Evolutionary conservation across 768 basidiomycete genomes (phyloP).

Genomic region (Lepiota venenata): DNA sequence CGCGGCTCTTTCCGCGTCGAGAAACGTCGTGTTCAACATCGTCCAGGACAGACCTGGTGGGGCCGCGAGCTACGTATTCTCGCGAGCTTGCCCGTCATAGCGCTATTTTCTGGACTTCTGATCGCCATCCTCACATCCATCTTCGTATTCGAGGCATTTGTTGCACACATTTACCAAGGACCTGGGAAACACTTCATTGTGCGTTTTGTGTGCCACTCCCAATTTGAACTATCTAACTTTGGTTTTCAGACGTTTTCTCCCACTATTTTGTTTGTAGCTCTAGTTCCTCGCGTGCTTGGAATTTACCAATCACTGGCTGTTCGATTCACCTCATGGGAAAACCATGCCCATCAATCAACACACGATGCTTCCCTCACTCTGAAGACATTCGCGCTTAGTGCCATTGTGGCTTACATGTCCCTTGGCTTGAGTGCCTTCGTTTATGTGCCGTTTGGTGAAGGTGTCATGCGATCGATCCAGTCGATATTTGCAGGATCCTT

Average conservation of each 20-base stretch:
- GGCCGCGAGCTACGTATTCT: slow-evolving; percentile 64
- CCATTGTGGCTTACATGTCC: slow-evolving; percentile 88
- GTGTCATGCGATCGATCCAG: slow-evolving; percentile 64
- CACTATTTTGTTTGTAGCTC: slow-evolving; percentile 74
- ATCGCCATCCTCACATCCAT: slow-evolving; percentile 73
- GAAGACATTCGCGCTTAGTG: slow-evolving; percentile 88
- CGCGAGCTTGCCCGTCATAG: slow-evolving; percentile 68
- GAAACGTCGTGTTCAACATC: slow-evolving; percentile 60
- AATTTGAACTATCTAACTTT: not conserved
- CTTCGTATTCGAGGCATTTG: slow-evolving; percentile 88
- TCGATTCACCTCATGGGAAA: slow-evolving; percentile 84
- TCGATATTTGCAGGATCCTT: slow-evolving; percentile 32
- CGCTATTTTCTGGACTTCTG: slow-evolving; percentile 68
- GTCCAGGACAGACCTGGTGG: slow-evolving; percentile 66
- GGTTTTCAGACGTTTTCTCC: slow-evolving; percentile 65
- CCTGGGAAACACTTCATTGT: slow-evolving; percentile 79
- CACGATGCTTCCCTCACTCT: slow-evolving; percentile 79
- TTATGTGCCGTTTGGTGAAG: slow-evolving; percentile 91
- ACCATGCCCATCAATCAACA: slow-evolving; percentile 77
- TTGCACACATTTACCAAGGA: slow-evolving; percentile 84
- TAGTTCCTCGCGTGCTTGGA: slow-evolving; percentile 78
- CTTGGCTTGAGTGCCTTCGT: slow-evolving; percentile 93
- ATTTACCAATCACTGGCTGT: slow-evolving; percentile 68
- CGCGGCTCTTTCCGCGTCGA: slow-evolving; percentile 77
- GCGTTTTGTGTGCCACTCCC: slow-evolving; percentile 25